A percentile compares a stretch with the other conserved stretches of the same genome.
These are phyloP conservation scores for Pascua guehoae DNA, from an alignment of 1,284 basidiomycete species.

Conservation along the genomic window DNA sequence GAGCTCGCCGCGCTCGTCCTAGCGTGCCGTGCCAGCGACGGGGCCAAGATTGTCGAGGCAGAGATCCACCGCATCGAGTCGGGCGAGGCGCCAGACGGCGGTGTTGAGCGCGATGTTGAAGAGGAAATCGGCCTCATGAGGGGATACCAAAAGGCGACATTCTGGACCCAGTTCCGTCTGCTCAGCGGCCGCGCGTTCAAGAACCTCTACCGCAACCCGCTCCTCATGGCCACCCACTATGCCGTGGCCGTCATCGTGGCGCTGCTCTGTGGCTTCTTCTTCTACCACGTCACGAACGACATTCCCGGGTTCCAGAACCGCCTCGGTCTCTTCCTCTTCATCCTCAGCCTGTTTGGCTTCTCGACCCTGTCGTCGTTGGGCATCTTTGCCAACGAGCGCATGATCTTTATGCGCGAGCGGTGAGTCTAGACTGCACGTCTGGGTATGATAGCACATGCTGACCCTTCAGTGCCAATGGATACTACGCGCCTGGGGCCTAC, in stretches of 20 bases:
- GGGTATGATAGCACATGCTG: not conserved
- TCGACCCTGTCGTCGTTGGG: conserved; percentile 89
- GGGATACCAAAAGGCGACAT: conserved; percentile 77
- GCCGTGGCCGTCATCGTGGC: conserved; percentile 76
- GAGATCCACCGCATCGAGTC: conserved; percentile 60
- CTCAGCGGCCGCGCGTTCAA: conserved; percentile 96
- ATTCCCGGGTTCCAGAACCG: conserved; percentile 86
- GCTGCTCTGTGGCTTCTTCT: conserved; percentile 56
- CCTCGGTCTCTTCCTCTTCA: conserved; percentile 90
- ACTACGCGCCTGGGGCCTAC: conserved; percentile 93
- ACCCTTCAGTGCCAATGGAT: conserved; percentile 80
- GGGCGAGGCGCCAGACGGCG: conserved; percentile 39
- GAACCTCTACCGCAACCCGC: conserved; percentile 89
- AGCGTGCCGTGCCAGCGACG: conserved; percentile 64
- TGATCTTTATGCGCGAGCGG: conserved; percentile 95
- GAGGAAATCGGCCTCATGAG: conserved; percentile 64
- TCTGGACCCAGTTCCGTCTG: conserved; percentile 85
- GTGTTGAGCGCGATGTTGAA: conserved; percentile 41
- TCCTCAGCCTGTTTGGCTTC: conserved; percentile 90
- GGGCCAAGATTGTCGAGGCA: conserved; percentile 60
- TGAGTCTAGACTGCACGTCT: conserved; percentile 42
- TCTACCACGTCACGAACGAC: conserved; percentile 63
- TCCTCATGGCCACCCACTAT: conserved; percentile 87
- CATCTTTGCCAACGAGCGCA: conserved; percentile 87
- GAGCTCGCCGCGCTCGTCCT: conserved; percentile 71